Percentiles rank a stretch among this genome's conserved stretches.
Conservation (phyloP, 176 grass and related monocot species). For the Echinochloa phyllopogon region DNA sequence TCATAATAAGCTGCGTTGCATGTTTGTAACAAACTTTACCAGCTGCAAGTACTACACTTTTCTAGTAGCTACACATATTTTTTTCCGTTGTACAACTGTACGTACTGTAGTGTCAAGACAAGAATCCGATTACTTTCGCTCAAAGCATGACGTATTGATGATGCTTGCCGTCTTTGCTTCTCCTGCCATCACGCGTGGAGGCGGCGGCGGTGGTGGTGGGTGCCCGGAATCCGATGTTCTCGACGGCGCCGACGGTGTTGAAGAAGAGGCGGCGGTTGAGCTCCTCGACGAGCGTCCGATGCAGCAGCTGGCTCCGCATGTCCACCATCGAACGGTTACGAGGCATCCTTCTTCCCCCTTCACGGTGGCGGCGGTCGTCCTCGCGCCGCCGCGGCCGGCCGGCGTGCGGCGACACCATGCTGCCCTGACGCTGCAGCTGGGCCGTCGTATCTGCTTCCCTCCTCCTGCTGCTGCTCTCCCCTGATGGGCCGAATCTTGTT, state of each 20-base stretch:
- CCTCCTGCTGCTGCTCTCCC: slow-evolving; percentile 7
- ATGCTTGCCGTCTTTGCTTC: not conserved
- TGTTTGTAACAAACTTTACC: not conserved
- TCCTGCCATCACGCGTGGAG: slow-evolving; percentile 20
- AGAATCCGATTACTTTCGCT: not conserved
- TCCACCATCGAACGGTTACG: slow-evolving; percentile 91
- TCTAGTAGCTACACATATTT: not conserved
- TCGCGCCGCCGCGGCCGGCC: slow-evolving; percentile 43
- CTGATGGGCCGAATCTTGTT: slow-evolving; percentile 44
- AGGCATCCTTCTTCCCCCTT: not conserved
- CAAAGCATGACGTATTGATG: slow-evolving; percentile 27
- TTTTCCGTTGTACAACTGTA: too few relatives aligned
- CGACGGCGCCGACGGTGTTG: slow-evolving; percentile 86
- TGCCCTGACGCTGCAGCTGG: slow-evolving; percentile 39
- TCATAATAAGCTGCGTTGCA: too few relatives aligned
- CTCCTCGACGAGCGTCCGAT: slow-evolving; percentile 77
- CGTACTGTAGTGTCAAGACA: too few relatives aligned
- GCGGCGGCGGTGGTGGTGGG: slow-evolving; percentile 14
- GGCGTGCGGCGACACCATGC: slow-evolving; percentile 28
- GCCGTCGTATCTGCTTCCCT: not conserved
- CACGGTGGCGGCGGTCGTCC: not conserved
- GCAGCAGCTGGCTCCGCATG: slow-evolving; percentile 79
- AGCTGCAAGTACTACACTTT: not conserved
- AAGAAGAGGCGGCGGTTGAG: slow-evolving; percentile 94
- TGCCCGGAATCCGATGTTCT: slow-evolving; percentile 77